Evolutionary conservation across 2,329 filamentous ascomycete genomes (phyloP), one percentile per base, ranked within the genome.

Genomic region (Colletotrichum kahawae): DNA sequence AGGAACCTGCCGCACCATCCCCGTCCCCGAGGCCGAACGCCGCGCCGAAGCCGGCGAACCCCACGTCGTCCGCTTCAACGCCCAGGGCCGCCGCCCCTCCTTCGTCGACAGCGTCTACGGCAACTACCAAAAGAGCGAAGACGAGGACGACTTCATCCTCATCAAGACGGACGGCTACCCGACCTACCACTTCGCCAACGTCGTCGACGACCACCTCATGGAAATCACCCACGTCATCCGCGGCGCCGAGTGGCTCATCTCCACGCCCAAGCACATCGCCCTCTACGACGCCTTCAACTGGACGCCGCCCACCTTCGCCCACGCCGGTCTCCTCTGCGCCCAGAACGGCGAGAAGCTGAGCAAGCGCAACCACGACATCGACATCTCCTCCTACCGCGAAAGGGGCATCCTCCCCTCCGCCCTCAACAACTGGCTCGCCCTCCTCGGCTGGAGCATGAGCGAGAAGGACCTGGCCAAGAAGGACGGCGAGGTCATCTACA

Each of bases 111-210:
- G 96, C 43, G 93, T 98, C 12, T 98, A 97, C 80, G 95, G 95
- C 43, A 83, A 84, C 13, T 92, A 93, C 78, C 85, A 88, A 84
- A 89, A 90, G 81, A 85, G 86, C 80, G 82, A 89, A 77, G 78
- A 85, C 67, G 85, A 92, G 82, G 95, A 97, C 78, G 96, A 98
- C 80, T 96, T 95, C 24, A 94, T 99, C 76, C 88, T 99, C 54
- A 87, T 98, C 75, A 99, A 99, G 84, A 93, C 93, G 1, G 97
- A 99, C 82, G 96, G 95, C 0, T 94, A 94, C 77, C 97, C 97
- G 0, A 99, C 97, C 0, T 99, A 99, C 81, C 97, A 99, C 83
- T 93, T 99, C 76, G 97, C 97, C 6, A 99, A 98, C 81, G 96
- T 99, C 10, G 93, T 99, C 6, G 97, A 99, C 81, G 97, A 99